Percentiles rank a stretch among this genome's conserved stretches.
phyloP scores from a whole-genome alignment of 129 eudicot genomes.

The Chrysanthemum makinoi region DNA sequence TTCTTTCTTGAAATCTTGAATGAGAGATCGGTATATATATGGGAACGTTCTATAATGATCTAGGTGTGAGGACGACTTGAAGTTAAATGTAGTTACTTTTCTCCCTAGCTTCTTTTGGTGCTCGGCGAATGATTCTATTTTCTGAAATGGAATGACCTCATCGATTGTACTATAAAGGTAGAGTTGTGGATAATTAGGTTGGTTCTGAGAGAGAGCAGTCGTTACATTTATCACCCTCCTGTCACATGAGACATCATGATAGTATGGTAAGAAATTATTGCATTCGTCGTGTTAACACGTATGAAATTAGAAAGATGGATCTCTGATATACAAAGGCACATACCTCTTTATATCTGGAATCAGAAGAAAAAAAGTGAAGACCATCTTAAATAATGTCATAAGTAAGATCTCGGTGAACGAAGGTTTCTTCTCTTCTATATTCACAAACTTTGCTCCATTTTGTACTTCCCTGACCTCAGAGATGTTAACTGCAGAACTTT shows the following conservation, averaged over 20 bases:
- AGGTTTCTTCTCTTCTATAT: constrained; percentile 43
- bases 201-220: constrained; percentile 43
- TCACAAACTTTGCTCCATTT: constrained; percentile 19
- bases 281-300: no score
- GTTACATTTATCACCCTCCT: constrained; percentile 65
- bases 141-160: constrained; percentile 63
- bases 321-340: constrained; percentile 11
- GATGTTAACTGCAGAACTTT: constrained; percentile 58
- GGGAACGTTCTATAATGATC: constrained; percentile 86
- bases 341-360: constrained; percentile 65
- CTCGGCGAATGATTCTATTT: constrained; percentile 59
- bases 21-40: constrained; percentile 42
- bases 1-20: constrained; percentile 51
- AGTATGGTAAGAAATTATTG: constrained; percentile 3
- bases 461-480: constrained; percentile 35
- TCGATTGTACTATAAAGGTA: constrained; percentile 83
- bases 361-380: constrained; percentile 56
- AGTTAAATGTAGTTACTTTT: constrained; percentile 54
- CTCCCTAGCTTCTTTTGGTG: constrained; percentile 57
- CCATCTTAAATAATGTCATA: constrained; percentile 53
- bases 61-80: constrained; percentile 74
- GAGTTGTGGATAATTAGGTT: constrained; percentile 79
- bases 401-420: constrained; percentile 46
- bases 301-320: no score
- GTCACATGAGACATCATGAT: constrained; percentile 13